Evolutionary conservation across 345 rosid species (phyloP).

Genomic region (Sonneratia alba): DNA sequence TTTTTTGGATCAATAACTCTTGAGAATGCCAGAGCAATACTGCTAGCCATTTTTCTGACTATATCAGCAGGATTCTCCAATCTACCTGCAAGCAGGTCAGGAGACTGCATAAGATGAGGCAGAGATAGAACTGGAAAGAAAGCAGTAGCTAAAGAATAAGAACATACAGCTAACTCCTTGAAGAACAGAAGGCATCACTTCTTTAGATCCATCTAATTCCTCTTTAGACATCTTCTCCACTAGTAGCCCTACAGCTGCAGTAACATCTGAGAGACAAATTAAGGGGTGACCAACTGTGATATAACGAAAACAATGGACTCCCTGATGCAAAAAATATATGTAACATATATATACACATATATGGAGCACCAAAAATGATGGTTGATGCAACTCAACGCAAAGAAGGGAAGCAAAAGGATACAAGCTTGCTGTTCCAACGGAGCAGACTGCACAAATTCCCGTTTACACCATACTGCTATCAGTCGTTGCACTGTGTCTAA

Average conservation of each 20-base stretch:
- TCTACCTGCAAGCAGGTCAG: slow-evolving; percentile 55
- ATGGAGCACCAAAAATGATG: background rate
- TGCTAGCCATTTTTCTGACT: slow-evolving; percentile 81
- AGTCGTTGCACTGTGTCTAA: slow-evolving; percentile 51
- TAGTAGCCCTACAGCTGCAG: slow-evolving; percentile 83
- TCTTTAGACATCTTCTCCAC: slow-evolving; percentile 80
- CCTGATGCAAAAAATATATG: background rate
- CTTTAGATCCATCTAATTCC: slow-evolving; percentile 64
- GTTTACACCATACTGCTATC: slow-evolving; percentile 65
- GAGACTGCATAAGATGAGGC: slow-evolving; percentile 13
- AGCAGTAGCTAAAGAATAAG: slow-evolving; percentile 15
- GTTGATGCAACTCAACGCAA: slow-evolving; percentile 6
- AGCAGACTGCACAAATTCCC: slow-evolving; percentile 63
- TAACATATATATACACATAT: too few species aligned
- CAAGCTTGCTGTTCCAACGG: slow-evolving; percentile 91
- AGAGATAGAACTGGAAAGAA: slow-evolving; percentile 11
- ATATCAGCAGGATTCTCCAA: slow-evolving; percentile 73
- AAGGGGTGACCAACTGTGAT: slow-evolving; percentile 21
- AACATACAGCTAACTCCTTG: slow-evolving; percentile 85
- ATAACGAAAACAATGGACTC: slow-evolving; percentile 1
- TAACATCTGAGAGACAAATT: slow-evolving; percentile 48
- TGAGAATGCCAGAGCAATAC: slow-evolving; percentile 75
- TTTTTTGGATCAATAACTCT: slow-evolving; percentile 81
- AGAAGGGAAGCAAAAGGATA: slow-evolving; percentile 45
- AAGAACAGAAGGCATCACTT: slow-evolving; percentile 76